Percentiles rank a stretch among this genome's conserved stretches.
Conservation (phyloP, 1,284 basidiomycete genomes). For the Hymenochaete sp. region DNA sequence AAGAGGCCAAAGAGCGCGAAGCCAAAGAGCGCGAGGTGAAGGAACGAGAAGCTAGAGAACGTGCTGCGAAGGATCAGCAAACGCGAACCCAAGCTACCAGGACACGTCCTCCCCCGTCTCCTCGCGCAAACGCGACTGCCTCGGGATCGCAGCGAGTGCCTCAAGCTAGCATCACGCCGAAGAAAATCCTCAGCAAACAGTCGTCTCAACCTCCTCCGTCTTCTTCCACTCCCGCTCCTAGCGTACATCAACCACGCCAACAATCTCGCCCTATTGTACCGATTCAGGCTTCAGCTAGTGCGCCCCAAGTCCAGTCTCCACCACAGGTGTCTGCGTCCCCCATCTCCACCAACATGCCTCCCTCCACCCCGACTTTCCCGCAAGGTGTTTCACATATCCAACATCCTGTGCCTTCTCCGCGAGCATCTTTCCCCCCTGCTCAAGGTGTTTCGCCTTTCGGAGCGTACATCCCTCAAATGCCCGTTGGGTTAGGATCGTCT, state of each 20-base stretch:
- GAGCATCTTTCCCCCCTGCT: conserved; percentile 8
- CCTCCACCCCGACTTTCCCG: conserved; percentile 15
- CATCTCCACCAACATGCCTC: conserved; percentile 9
- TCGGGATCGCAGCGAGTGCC: conserved; percentile 41
- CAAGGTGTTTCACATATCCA: conserved; percentile 5
- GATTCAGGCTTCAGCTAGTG: conserved; percentile 1
- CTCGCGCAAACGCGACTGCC: conserved; percentile 36
- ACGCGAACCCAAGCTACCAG: conserved; percentile 18
- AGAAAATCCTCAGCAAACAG: conserved; percentile 44
- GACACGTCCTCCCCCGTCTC: conserved; percentile 40
- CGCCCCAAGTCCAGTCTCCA: conserved; percentile 12
- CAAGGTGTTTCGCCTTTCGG: conserved; percentile 31
- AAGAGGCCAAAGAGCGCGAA: conserved; percentile 52
- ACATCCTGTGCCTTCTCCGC: conserved; percentile 14
- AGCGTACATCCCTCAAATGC: conserved; percentile 33
- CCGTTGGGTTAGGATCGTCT: conserved; percentile 39
- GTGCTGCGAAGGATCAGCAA: conserved; percentile 37
- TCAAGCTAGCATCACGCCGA: conserved; percentile 36
- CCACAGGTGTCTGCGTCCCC: conserved; percentile 13
- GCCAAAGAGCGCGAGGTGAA: conserved; percentile 55
- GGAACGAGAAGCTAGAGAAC: conserved; percentile 38
- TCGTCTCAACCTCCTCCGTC: conserved; percentile 6
- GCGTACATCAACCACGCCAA: conserved; percentile 13
- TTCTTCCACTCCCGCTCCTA: conserved; percentile 18
- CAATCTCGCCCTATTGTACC: conserved; percentile 14